These are phyloP conservation scores for Pichia sp. DNA, from an alignment of 1,139 yeast species.

Conservation along the genomic window DNA sequence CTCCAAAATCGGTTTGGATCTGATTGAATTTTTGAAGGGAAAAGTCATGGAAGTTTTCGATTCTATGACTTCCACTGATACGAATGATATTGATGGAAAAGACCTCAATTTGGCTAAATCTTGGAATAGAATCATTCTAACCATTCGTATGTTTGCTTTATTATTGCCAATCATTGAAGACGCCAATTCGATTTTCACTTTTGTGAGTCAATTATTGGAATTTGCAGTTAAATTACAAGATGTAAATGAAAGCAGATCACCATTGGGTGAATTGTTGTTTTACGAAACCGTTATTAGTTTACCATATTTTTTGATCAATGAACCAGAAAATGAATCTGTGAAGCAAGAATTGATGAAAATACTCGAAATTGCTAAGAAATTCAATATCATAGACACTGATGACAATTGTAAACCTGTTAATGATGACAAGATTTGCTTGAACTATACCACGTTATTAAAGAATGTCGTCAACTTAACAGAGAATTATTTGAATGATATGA, in stretches of 20 bases:
- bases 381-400: conserved; percentile 20
- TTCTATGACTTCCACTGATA: conserved; percentile 46
- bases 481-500: conserved; percentile 17
- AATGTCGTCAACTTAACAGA: conserved; percentile 5
- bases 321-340: conserved; percentile 27
- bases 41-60: conserved; percentile 64
- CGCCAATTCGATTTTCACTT: conserved; percentile 34
- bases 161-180: conserved; percentile 48
- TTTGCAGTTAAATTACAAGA: conserved; percentile 51
- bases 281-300: conserved; percentile 56
- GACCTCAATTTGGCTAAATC: conserved; percentile 39
- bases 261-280: conserved; percentile 63
- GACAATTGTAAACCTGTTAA: conserved; percentile 1
- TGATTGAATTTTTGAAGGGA: conserved; percentile 24
- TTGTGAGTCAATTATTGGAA: conserved; percentile 48
- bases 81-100: conserved; percentile 20
- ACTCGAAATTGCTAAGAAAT: conserved; percentile 36
- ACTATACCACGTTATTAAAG: conserved; percentile 3
- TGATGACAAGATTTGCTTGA: background rate
- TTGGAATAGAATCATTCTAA: conserved; percentile 67
- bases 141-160: conserved; percentile 61
- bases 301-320: conserved; percentile 58
- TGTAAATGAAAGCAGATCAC: conserved; percentile 31
- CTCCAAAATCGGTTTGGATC: conserved; percentile 45
- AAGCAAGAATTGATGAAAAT: conserved; percentile 35